phyloP scores from a whole-genome alignment of 2,329 filamentous ascomycete genomes.

The Ophiocordyceps sinensis region DNA sequence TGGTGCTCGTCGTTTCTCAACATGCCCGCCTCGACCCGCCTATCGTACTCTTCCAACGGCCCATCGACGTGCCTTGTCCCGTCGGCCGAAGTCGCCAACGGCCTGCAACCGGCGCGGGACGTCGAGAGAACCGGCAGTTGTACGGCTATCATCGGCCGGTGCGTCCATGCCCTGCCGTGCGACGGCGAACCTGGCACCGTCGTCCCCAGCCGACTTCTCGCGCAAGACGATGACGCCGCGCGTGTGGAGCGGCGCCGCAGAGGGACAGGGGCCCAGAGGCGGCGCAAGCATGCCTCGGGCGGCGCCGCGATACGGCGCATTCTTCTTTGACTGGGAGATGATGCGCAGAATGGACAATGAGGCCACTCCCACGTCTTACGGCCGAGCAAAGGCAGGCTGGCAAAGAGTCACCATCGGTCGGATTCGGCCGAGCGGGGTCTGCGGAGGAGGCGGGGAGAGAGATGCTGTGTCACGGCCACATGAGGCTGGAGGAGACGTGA shows the following conservation, averaged over 20 bases:
- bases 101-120: constrained; percentile 3
- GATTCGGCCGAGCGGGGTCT: no score
- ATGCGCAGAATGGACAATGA: background rate
- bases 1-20: constrained; percentile 85
- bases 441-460: no score
- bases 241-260: background rate
- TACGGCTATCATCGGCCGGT: background rate
- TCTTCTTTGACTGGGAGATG: background rate
- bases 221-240: background rate
- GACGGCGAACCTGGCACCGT: background rate
- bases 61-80: constrained; percentile 31
- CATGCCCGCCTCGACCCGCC: constrained; percentile 56
- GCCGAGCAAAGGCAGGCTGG: no score
- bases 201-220: background rate
- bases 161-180: background rate
- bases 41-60: constrained; percentile 79
- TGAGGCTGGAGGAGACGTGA: no score
- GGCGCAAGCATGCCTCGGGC: background rate
- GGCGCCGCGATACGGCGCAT: background rate
- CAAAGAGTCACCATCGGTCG: no score
- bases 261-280: background rate
- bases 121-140: background rate
- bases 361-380: no score
- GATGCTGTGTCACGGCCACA: no score
- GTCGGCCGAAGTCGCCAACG: constrained; percentile 15